Base-by-base conservation (phyloP, 371 early-diverging fungal species). In the Mucor velutinosus region DNA sequence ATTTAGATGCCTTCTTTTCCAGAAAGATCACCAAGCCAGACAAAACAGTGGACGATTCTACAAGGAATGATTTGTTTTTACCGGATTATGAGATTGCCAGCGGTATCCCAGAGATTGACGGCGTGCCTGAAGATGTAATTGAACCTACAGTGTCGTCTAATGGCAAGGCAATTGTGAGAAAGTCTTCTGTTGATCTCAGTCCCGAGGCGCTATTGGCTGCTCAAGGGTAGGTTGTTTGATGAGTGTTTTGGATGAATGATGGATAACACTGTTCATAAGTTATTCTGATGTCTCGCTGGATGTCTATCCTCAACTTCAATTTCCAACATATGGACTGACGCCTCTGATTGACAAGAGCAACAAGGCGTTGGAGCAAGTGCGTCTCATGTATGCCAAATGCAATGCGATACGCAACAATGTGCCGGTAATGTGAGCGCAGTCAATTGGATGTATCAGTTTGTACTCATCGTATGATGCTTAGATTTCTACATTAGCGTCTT, bases 331-430 rank as follows among this genome's bases (percentile, higher is more conserved):
- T 76, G 82, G 85, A 1, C 70, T 90, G 71, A 80, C 77, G 59
- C 78, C 75, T 14, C 75, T 73, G 45, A 88, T 92, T 62, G 90
- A 89, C 27, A 81, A 78, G n/a, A 89, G 89, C 69, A 74, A 90
- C 7, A 82, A 87, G 15, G 77, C 83, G 30, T 70, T 94, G 43
- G 76, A 85, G 59, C 78, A 86, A 63, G 89, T 94, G 35, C 90
- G 95, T 53, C 80, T 83, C 19, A 77, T 92, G 5, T 91, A 94
- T 72, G 72, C 85, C 60, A 92, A 93, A 73, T 92, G 95, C 66
- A 83, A 89, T 75, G 87, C 90, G 17, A 80, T 89, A 17, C 83
- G 79, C 63, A 85, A 91, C 47, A 87, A 90, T 64, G 61, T 81
- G n/a, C 86, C 71, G 29, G 74, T 73, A 73, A 73, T 27, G 23